Conservation (phyloP, 2,329 filamentous ascomycete genomes). For the Penicillium sp. region DNA sequence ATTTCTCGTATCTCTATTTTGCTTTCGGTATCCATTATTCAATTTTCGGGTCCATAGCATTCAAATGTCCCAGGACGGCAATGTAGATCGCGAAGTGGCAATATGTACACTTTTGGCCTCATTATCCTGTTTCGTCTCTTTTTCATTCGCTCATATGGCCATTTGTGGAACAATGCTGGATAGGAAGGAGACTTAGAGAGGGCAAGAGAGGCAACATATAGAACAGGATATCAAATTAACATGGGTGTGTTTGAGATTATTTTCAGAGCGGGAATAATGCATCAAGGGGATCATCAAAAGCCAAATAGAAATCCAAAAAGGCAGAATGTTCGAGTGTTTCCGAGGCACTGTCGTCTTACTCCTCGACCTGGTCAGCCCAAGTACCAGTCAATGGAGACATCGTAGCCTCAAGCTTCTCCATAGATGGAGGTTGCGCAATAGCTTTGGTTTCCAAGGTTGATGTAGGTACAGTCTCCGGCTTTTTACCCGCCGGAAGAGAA, state of each 20-base stretch:
- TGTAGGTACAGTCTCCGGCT: constrained; percentile 18
- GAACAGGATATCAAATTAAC: constrained; percentile 6
- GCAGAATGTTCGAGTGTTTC: neutral
- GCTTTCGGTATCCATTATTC: too few relatives aligned
- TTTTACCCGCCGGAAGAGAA: constrained; percentile 37
- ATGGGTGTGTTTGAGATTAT: neutral
- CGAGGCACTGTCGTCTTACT: constrained; percentile 14
- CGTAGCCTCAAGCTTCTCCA: constrained; percentile 32
- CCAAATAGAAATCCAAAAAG: neutral
- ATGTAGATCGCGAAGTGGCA: too few relatives aligned
- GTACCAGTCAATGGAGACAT: constrained; percentile 37
- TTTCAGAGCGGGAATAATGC: neutral
- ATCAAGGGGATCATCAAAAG: constrained; percentile 10
- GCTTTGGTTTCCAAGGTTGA: constrained; percentile 9
- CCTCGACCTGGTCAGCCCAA: constrained; percentile 42
- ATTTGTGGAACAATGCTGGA: too few relatives aligned
- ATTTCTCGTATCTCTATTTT: too few relatives aligned
- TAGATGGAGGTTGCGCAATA: constrained; percentile 15
- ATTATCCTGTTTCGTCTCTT: too few relatives aligned
- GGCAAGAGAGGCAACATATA: too few relatives aligned
- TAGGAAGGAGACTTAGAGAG: too few relatives aligned
- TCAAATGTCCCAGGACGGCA: too few relatives aligned
- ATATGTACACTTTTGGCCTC: too few relatives aligned
- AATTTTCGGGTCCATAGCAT: too few relatives aligned
- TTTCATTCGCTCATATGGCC: too few relatives aligned